Percentiles rank a stretch among this genome's conserved stretches.
These are phyloP conservation scores for Clavispora asparagi DNA, from an alignment of 805 yeast species.

Conservation along the genomic window DNA sequence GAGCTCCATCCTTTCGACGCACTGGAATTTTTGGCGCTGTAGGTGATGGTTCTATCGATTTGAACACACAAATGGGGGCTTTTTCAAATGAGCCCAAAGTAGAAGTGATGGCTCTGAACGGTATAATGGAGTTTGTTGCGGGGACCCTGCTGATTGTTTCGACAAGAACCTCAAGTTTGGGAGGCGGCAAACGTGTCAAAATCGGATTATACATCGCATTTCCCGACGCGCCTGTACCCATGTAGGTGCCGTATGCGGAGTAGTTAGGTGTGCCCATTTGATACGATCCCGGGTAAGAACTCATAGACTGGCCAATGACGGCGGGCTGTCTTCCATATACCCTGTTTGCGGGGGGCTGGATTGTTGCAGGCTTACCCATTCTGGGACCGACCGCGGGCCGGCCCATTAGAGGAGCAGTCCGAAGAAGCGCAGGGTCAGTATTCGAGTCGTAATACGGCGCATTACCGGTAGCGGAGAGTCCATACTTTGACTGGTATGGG, in stretches of 20 bases:
- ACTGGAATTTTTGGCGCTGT: slow-evolving; percentile 30
- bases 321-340: slow-evolving; percentile 21
- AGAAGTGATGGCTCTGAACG: slow-evolving; percentile 26
- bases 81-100: slow-evolving; percentile 10
- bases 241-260: neutral
- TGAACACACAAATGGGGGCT: slow-evolving; percentile 29
- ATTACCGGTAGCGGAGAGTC: neutral
- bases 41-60: slow-evolving; percentile 25
- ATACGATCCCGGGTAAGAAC: slow-evolving; percentile 15
- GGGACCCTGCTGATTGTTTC: slow-evolving; percentile 22
- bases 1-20: slow-evolving; percentile 30
- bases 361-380: slow-evolving; percentile 43
- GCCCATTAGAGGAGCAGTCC: slow-evolving; percentile 24
- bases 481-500: neutral
- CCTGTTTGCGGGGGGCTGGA: slow-evolving; percentile 39
- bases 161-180: slow-evolving; percentile 30
- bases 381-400: slow-evolving; percentile 28
- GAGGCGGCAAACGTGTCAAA: slow-evolving; percentile 26
- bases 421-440: neutral
- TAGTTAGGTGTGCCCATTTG: neutral
- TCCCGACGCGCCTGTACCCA: neutral
- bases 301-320: slow-evolving; percentile 13
- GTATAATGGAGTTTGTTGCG: slow-evolving; percentile 15
- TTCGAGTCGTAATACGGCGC: neutral
- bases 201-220: slow-evolving; percentile 1